Percentiles rank a stretch among this genome's conserved stretches.
Evolutionary conservation across 2,329 filamentous ascomycete genomes (phyloP).

Genomic region (Chlorencoelia australis): DNA sequence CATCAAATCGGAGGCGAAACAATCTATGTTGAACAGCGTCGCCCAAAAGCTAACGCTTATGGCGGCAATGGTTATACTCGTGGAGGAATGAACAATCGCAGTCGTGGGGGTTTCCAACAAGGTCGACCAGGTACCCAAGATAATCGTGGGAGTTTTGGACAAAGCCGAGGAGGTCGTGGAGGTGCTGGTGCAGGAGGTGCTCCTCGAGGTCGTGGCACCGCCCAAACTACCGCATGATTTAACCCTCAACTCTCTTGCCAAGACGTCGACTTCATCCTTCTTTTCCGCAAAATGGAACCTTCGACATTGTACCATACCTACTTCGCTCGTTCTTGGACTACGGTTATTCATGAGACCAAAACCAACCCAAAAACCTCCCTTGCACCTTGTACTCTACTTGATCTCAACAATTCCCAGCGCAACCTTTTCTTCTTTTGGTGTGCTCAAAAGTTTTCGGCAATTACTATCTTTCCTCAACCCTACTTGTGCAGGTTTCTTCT

Average conservation of each 20-base stretch:
- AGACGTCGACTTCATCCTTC: slow-evolving; percentile 4
- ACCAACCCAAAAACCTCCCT: too few relatives aligned
- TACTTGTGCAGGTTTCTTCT: too few relatives aligned
- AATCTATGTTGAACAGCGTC: slow-evolving; percentile 82
- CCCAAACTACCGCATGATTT: slow-evolving; percentile 11
- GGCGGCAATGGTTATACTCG: slow-evolving; percentile 58
- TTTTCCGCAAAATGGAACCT: not conserved
- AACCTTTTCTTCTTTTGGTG: too few relatives aligned
- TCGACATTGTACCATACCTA: slow-evolving; percentile 7
- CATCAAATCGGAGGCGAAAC: slow-evolving; percentile 74
- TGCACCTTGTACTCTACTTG: slow-evolving; percentile 8
- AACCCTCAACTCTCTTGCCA: not conserved
- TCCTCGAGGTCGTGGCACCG: slow-evolving; percentile 48
- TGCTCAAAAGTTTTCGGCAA: too few relatives aligned
- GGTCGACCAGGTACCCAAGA: slow-evolving; percentile 35
- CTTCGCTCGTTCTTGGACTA: slow-evolving; percentile 6
- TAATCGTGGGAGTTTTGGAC: slow-evolving; percentile 28
- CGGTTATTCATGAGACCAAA: slow-evolving; percentile 1
- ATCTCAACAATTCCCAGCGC: slow-evolving; percentile 5
- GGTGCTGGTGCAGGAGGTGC: slow-evolving; percentile 49
- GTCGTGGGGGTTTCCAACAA: slow-evolving; percentile 55
- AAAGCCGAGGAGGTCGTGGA: slow-evolving; percentile 55
- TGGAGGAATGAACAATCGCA: slow-evolving; percentile 46
- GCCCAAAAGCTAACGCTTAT: slow-evolving; percentile 61
- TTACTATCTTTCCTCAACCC: too few relatives aligned